phyloP scores from a whole-genome alignment of 2,329 filamentous ascomycete species.

The Pseudopithomyces maydicus region DNA sequence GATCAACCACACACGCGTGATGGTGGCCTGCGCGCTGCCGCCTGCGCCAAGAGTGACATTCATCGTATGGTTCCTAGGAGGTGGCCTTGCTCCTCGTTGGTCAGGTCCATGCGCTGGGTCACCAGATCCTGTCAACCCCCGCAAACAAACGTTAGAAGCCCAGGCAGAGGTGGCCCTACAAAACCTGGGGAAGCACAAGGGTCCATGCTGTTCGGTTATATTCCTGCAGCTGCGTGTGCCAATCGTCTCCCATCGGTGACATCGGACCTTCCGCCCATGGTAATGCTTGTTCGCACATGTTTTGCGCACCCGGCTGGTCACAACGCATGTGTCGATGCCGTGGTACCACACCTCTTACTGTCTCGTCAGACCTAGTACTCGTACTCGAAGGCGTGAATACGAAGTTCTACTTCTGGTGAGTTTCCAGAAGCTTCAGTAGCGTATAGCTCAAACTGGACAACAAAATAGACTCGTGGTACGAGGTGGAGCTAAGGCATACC shows the following conservation, averaged over 20 bases:
- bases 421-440: not conserved
- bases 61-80: conserved; percentile 10
- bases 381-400: not conserved
- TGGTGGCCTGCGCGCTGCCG: conserved; percentile 18
- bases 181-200: conserved; percentile 30
- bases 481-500: not conserved
- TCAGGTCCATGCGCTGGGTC: conserved; percentile 11
- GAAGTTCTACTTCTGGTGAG: not conserved
- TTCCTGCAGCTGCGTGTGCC: conserved; percentile 8
- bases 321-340: not conserved
- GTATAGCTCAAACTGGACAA: not conserved
- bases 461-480: not conserved
- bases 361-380: not conserved
- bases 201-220: conserved; percentile 14
- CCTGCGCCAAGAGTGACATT: conserved; percentile 13
- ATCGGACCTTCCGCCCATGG: not conserved
- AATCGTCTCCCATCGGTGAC: conserved; percentile 7
- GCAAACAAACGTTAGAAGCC: conserved; percentile 27
- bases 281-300: conserved; percentile 2
- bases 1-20: conserved; percentile 23
- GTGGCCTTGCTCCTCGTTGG: not conserved
- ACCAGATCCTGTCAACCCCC: conserved; percentile 21
- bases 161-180: conserved; percentile 15
- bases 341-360: not conserved
- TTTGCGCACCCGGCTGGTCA: not conserved